Base-by-base conservation (phyloP, 2,329 filamentous ascomycete genomes). In the Capronia americana region DNA sequence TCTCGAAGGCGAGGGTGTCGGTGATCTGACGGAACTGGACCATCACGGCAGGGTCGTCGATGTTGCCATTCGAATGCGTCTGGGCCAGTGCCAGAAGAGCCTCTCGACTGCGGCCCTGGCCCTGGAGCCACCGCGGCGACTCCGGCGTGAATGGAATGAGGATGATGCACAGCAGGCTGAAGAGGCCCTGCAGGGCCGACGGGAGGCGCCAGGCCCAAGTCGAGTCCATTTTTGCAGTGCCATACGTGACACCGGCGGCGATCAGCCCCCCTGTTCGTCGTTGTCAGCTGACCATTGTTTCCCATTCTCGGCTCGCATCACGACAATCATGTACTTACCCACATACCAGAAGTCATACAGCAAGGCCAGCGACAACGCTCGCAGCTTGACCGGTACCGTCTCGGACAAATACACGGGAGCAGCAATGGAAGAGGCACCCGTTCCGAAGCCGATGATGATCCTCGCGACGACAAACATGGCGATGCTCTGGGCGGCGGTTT, bases 381-480 rank as follows among this genome's bases (percentile, higher is more conserved):
- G 62, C 12, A 58, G 57, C 38, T 58, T 57, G 26, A 64, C 63
- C 17, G 65, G 66, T 1, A 66, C 0, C 81, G 66, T 81, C 73
- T 87, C 85, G 1, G 80, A 79, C 2, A 86, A 76, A 59, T 83
- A 84, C 0, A 84, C 80, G 0, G 78, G 77, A 1, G 78, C 82
- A 1, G 81, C 80, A 20, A 83, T 78, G 12, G 77, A 78, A 1
- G 80, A 79, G 8, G 82, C 72, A 1, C 76, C 78, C 3, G 72
- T 75, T 2, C 84, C 84, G 41, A 84, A 77, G 0, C 84, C 84
- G 1, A 86, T 73, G 4, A 85, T 75, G 23, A 85, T 79, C 14
- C 84, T 77, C 0, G 76, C 78, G 12, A 81, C 67, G 32, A 83
- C 78, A 70, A 85, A 85, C 83, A 85, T 85, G 63, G 79, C 81